Conservation (phyloP, 2,329 filamentous ascomycete species). For the Fusarium cicatricum region DNA sequence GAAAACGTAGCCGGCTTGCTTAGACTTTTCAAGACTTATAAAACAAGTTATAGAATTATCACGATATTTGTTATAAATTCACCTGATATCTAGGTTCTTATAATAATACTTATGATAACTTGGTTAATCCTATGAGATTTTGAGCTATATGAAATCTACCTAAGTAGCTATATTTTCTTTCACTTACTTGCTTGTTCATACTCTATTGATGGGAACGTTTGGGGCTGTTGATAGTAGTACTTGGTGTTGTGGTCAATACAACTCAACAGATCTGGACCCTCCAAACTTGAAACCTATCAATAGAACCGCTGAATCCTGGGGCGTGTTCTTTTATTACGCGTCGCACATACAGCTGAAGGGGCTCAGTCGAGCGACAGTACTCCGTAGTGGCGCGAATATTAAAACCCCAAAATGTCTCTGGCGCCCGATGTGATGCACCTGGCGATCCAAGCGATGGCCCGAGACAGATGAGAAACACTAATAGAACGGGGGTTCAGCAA, state of each 20-base stretch:
- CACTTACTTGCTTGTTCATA: background rate
- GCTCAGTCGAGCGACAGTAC: background rate
- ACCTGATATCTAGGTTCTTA: too few relatives aligned
- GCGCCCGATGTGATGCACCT: conserved; percentile 10
- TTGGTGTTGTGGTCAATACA: too few relatives aligned
- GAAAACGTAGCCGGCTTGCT: too few relatives aligned
- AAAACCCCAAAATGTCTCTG: conserved; percentile 15
- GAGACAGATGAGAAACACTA: conserved; percentile 3
- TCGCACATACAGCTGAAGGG: conserved; percentile 4
- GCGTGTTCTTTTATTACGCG: background rate
- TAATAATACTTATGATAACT: too few relatives aligned
- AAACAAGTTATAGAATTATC: too few relatives aligned
- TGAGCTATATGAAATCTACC: too few relatives aligned
- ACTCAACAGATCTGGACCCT: background rate
- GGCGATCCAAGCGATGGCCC: conserved; percentile 2
- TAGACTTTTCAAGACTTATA: too few relatives aligned
- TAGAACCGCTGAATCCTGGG: conserved; percentile 1
- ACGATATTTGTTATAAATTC: too few relatives aligned
- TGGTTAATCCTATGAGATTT: too few relatives aligned
- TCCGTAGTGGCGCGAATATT: conserved; percentile 10
- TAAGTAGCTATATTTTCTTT: too few relatives aligned
- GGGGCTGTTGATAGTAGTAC: too few relatives aligned
- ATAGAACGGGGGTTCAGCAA: background rate
- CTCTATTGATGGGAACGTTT: background rate
- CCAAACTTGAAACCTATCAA: background rate